Evolutionary conservation across 306 rosid species (phyloP).

Genomic region (Dryas drummondii): DNA sequence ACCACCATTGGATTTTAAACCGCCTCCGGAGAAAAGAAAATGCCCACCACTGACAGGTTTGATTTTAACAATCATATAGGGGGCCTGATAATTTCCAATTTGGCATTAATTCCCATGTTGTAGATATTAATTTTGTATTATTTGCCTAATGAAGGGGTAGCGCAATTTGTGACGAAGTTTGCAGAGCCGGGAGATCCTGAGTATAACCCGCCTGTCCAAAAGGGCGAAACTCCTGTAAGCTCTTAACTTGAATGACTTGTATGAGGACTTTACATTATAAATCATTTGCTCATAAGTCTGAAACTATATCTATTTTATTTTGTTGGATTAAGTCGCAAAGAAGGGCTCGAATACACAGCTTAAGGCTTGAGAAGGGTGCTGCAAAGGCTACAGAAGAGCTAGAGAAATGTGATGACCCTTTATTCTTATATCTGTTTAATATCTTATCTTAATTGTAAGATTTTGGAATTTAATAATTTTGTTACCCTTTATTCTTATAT

Average conservation of each 20-base stretch:
- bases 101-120: conserved; percentile 1
- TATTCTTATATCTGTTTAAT: neutral
- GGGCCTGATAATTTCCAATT: neutral
- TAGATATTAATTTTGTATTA: neutral
- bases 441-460: neutral
- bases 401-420: conserved; percentile 66
- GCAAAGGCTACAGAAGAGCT: conserved; percentile 90
- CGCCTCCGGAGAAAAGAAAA: conserved; percentile 94
- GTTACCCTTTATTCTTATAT: conserved; percentile 20
- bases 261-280: neutral
- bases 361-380: conserved; percentile 87
- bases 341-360: conserved; percentile 81
- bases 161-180: conserved; percentile 77
- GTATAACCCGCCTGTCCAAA: conserved; percentile 67
- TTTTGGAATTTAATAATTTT: neutral
- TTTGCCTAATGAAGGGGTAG: conserved; percentile 60
- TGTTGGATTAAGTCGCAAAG: conserved; percentile 54
- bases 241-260: neutral
- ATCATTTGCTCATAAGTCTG: neutral
- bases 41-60: conserved; percentile 85
- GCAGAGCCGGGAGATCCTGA: conserved; percentile 84
- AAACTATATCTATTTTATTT: conserved; percentile 5
- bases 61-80: neutral
- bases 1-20: conserved; percentile 87
- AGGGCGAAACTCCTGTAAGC: conserved; percentile 86